Conservation (phyloP, 352 stramenopile species). For the Phytophthora lateralis region DNA sequence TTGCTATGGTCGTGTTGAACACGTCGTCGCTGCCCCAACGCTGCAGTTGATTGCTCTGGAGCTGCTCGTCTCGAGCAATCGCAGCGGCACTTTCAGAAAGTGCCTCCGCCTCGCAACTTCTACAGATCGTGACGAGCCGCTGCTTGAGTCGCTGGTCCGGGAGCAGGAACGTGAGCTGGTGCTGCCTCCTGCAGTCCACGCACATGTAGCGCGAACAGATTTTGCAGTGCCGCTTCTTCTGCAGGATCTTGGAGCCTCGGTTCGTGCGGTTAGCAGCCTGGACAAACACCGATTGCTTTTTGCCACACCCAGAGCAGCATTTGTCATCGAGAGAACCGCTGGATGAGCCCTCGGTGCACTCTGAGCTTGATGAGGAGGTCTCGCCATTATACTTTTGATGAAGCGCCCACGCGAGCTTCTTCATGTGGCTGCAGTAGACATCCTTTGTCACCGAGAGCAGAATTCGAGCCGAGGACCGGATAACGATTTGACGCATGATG, state of each 20-base stretch:
- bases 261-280: conserved; percentile 26
- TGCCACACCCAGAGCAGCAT: conserved; percentile 28
- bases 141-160: conserved; percentile 34
- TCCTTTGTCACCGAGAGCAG: conserved; percentile 43
- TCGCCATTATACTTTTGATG: conserved; percentile 24
- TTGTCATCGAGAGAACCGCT: conserved; percentile 18
- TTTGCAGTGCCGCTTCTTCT: conserved; percentile 38
- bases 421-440: conserved; percentile 62
- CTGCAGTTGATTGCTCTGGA: conserved; percentile 19
- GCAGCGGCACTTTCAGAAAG: conserved; percentile 17
- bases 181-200: conserved; percentile 49
- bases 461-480: conserved; percentile 34
- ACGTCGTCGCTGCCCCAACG: conserved; percentile 19
- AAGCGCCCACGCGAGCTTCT: conserved; percentile 65
- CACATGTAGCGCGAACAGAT: conserved; percentile 55
- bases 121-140: conserved; percentile 36
- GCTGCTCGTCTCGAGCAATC: conserved; percentile 34
- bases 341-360: conserved; percentile 12
- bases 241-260: conserved; percentile 24
- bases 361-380: conserved; percentile 18
- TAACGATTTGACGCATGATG: conserved; percentile 44
- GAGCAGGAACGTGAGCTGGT: conserved; percentile 40
- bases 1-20: conserved; percentile 22
- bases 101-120: conserved; percentile 23
- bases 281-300: conserved; percentile 33